These are phyloP conservation scores for Zymoseptoria passerinii DNA, from an alignment of 2,329 filamentous ascomycete genomes.

Conservation along the genomic window DNA sequence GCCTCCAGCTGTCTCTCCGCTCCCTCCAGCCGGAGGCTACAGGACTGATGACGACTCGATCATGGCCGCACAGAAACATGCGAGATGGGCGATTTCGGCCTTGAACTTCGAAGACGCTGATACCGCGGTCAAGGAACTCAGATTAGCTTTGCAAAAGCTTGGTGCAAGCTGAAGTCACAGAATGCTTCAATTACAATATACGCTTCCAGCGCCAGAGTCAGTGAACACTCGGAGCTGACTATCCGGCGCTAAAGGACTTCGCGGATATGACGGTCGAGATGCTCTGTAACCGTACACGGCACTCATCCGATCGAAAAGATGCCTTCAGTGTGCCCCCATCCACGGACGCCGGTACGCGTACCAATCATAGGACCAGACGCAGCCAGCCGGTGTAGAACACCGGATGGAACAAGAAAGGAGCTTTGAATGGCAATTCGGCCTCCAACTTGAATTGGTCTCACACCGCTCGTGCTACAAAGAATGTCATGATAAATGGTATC, in stretches of 20 bases:
- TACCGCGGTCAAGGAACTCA: conserved; percentile 79
- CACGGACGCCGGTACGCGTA: too few species aligned
- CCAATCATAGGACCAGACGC: too few species aligned
- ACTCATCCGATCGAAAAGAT: too few species aligned
- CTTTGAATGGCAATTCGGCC: too few species aligned
- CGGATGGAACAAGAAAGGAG: too few species aligned
- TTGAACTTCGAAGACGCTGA: conserved; percentile 92
- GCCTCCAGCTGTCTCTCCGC: background rate
- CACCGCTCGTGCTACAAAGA: background rate
- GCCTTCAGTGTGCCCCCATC: too few species aligned
- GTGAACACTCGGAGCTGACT: background rate
- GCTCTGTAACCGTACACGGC: too few species aligned
- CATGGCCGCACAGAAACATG: conserved; percentile 81
- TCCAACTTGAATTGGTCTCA: background rate
- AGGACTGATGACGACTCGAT: conserved; percentile 62
- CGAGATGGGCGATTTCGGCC: conserved; percentile 92
- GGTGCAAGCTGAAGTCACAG: conserved; percentile 47
- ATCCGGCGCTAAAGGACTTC: too few species aligned
- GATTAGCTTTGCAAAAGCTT: conserved; percentile 61
- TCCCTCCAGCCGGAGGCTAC: conserved; percentile 36
- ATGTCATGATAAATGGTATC: background rate
- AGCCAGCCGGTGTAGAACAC: too few species aligned
- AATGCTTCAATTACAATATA: background rate
- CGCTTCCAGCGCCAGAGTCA: background rate
- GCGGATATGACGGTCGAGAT: too few species aligned